phyloP scores from a whole-genome alignment of 208 protist species.

The Trypanosoma boissoni region DNA sequence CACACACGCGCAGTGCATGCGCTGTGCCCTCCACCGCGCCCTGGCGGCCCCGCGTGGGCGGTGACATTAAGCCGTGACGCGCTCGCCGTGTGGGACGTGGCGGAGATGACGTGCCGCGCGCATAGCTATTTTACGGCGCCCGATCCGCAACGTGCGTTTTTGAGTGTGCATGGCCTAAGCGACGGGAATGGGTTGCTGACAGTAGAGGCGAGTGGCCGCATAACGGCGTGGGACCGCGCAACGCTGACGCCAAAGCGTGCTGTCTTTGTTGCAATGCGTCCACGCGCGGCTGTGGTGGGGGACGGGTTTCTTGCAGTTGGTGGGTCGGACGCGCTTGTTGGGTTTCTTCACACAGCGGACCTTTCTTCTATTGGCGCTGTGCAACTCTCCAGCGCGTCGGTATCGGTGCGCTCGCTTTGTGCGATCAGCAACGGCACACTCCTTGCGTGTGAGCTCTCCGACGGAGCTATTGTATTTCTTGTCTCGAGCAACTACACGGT shows the following conservation, averaged over 20 bases:
- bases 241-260: constrained; percentile 2
- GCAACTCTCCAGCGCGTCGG: constrained; percentile 10
- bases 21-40: background rate
- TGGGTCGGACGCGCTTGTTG: constrained; percentile 12
- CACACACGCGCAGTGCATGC: constrained; percentile 9
- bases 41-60: background rate
- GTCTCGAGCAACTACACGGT: constrained; percentile 28
- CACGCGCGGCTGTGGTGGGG: constrained; percentile 11
- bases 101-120: constrained; percentile 14
- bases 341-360: constrained; percentile 16
- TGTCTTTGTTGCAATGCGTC: constrained; percentile 10
- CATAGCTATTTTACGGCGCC: constrained; percentile 6
- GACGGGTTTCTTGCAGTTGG: constrained; percentile 19
- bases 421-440: constrained; percentile 19
- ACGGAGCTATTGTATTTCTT: constrained; percentile 31
- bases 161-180: constrained; percentile 8
- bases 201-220: constrained; percentile 14
- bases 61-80: constrained; percentile 20
- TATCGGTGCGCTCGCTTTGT: constrained; percentile 9
- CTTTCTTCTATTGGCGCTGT: constrained; percentile 23
- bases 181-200: constrained; percentile 11
- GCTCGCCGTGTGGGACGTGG: constrained; percentile 24
- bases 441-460: constrained; percentile 29
- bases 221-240: constrained; percentile 14
- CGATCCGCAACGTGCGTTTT: constrained; percentile 7